Evolutionary conservation across 257 asterid species (phyloP), one percentile per base, ranked within the genome.

Genomic region (Avicennia marina): DNA sequence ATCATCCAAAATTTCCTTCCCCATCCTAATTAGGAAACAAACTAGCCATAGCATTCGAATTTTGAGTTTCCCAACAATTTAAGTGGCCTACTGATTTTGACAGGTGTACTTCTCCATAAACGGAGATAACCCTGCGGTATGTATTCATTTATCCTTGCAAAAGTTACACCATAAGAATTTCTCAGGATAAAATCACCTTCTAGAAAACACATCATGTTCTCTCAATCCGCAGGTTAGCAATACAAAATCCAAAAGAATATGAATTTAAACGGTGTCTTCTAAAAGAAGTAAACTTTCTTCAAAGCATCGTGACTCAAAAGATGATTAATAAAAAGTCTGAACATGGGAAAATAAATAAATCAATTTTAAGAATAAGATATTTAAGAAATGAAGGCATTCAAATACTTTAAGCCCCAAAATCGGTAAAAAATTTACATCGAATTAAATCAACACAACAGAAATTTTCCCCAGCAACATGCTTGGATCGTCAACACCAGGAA

Each of bases 171-270:
- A n/a, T n/a, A n/a, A n/a, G n/a, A n/a, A n/a, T n/a, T n/a, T n/a
- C n/a, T n/a, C n/a, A n/a, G n/a, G n/a, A n/a, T n/a, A n/a, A n/a
- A n/a, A n/a, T n/a, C n/a, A n/a, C n/a, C n/a, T n/a, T n/a, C n/a
- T n/a, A n/a, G n/a, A n/a, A n/a, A n/a, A n/a, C n/a, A 44, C n/a
- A 24, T 24, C 53, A 47, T 4, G 8, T 7, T 0, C 4, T 19
- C 13, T 11, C 4, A 44, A 64, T 34, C 33, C 44, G 4, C 51
- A n/a, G 16, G 56, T 9, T 42, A 41, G 26, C 66, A 67, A 11
- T 41, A 18, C 7, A 65, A 27, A 24, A 34, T 45, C 39, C 41
- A 65, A 34, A 25, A 20, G 26, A 57, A 20, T 20, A 46, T 8
- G 2, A 60, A 31, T 12, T 56, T 17, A 48, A 29, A 32, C 16